Percentiles rank a stretch among this genome's conserved stretches.
phyloP scores from a whole-genome alignment of 2,329 filamentous ascomycete species.

The Exserohilum rostratum region DNA sequence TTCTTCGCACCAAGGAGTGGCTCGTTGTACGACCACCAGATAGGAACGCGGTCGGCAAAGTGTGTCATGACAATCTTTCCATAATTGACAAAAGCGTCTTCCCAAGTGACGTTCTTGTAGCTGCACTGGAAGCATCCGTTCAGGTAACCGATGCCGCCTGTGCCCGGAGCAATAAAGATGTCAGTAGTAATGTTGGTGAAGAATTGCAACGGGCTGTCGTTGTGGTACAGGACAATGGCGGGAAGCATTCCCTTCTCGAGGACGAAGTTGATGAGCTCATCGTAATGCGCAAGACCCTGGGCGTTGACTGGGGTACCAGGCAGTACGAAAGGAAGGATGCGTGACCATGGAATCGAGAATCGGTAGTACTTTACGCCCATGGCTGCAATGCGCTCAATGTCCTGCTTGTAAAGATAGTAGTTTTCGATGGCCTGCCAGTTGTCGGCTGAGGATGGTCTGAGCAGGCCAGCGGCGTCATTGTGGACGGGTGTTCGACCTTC shows the following conservation, averaged over 20 bases:
- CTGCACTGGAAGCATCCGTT: slow-evolving; percentile 47
- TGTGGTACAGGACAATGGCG: slow-evolving; percentile 57
- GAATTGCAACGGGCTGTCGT: slow-evolving; percentile 56
- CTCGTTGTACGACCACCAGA: slow-evolving; percentile 63
- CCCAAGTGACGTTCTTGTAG: slow-evolving; percentile 54
- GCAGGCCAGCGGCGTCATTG: slow-evolving; percentile 22
- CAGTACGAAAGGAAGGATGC: slow-evolving; percentile 60
- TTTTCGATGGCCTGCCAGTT: slow-evolving; percentile 54
- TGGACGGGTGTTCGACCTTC: slow-evolving; percentile 35
- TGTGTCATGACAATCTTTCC: slow-evolving; percentile 59
- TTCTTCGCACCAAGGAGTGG: slow-evolving; percentile 53
- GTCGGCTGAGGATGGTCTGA: slow-evolving; percentile 11
- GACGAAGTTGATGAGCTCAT: slow-evolving; percentile 60
- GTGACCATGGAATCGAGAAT: slow-evolving; percentile 60
- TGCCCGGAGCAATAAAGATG: slow-evolving; percentile 24
- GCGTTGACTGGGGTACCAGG: slow-evolving; percentile 60
- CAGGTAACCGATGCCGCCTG: slow-evolving; percentile 37
- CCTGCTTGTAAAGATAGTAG: slow-evolving; percentile 64
- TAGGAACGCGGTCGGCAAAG: slow-evolving; percentile 59
- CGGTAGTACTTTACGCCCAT: slow-evolving; percentile 60
- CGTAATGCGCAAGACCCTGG: slow-evolving; percentile 59
- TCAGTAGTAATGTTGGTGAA: slow-evolving; percentile 44
- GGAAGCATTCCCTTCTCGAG: slow-evolving; percentile 59
- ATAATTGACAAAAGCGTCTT: slow-evolving; percentile 61
- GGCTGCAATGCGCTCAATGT: slow-evolving; percentile 60